Evolutionary conservation across 2,329 filamentous ascomycete genomes (phyloP).

Genomic region (Claviceps fusiformis): DNA sequence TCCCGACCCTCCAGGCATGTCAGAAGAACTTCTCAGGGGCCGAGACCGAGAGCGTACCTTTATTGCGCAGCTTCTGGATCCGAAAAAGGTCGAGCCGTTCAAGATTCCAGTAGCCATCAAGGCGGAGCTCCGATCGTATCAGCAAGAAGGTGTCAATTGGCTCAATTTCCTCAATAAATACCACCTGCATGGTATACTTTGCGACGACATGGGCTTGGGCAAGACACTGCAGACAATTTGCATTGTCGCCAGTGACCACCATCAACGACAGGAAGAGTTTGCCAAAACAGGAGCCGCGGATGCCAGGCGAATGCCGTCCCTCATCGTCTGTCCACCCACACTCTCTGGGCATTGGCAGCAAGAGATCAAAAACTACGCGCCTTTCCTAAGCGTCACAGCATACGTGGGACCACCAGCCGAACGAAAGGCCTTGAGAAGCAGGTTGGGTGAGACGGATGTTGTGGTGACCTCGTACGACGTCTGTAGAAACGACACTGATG

Average conservation of each 20-base stretch:
- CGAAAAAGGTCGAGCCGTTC: constrained; percentile 92
- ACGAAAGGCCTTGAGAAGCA: constrained; percentile 54
- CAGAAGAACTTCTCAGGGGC: constrained; percentile 73
- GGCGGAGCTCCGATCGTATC: constrained; percentile 88
- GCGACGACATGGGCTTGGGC: constrained; percentile 97
- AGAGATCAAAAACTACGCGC: constrained; percentile 89
- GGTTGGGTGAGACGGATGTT: constrained; percentile 69
- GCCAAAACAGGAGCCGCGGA: constrained; percentile 69
- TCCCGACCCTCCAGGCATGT: constrained; percentile 86
- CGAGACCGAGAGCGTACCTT: constrained; percentile 92
- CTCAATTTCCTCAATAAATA: constrained; percentile 96
- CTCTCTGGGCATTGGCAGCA: constrained; percentile 98
- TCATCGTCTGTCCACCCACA: constrained; percentile 93
- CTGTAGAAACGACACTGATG: constrained; percentile 85
- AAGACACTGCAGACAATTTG: constrained; percentile 96
- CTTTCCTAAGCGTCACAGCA: constrained; percentile 77
- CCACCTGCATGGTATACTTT: constrained; percentile 93
- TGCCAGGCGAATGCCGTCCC: constrained; percentile 65
- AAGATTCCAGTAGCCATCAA: constrained; percentile 93
- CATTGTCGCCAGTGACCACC: constrained; percentile 95
- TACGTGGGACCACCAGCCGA: constrained; percentile 85
- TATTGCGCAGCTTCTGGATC: constrained; percentile 89
- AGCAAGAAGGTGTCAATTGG: constrained; percentile 98
- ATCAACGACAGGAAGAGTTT: constrained; percentile 82
- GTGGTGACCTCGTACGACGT: constrained; percentile 98